These are phyloP conservation scores for Linum usitatissimum DNA, from an alignment of 345 rosid genomes.

Conservation along the genomic window DNA sequence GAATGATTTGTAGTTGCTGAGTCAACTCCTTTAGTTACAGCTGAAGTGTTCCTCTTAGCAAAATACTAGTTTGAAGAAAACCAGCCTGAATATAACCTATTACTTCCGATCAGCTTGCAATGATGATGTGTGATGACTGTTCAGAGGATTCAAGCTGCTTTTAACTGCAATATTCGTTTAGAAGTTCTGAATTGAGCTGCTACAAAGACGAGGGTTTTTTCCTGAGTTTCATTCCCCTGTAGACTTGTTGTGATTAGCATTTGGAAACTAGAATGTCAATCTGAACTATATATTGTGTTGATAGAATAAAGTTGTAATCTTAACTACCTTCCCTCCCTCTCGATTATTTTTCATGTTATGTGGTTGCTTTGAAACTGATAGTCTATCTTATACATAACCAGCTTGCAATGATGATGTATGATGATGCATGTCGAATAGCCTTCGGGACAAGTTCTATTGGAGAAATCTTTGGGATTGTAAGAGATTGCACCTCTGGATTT, in stretches of 20 bases:
- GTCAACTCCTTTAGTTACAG: neutral
- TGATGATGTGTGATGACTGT: constrained; percentile 80
- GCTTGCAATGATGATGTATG: constrained; percentile 7
- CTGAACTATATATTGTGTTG: constrained; percentile 12
- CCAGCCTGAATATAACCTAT: constrained; percentile 20
- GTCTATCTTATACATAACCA: neutral
- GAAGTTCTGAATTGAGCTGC: constrained; percentile 30
- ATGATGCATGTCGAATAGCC: neutral
- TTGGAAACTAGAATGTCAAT: neutral
- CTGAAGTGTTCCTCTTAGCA: neutral
- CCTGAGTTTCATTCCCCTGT: constrained; percentile 1
- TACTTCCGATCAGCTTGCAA: constrained; percentile 80
- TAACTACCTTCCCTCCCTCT: neutral
- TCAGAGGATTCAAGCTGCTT: constrained; percentile 49
- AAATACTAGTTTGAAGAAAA: constrained; percentile 11
- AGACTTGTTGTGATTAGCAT: neutral
- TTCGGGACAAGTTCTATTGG: neutral
- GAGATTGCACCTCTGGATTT: neutral
- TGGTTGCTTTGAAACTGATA: neutral
- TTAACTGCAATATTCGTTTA: constrained; percentile 24
- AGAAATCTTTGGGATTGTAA: neutral
- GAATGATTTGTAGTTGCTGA: neutral
- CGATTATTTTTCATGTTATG: neutral
- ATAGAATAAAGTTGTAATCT: constrained; percentile 3
- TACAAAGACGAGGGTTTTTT: constrained; percentile 19